Evolutionary conservation across 768 basidiomycete genomes (phyloP).

Genomic region (Hysterangium stoloniferum): DNA sequence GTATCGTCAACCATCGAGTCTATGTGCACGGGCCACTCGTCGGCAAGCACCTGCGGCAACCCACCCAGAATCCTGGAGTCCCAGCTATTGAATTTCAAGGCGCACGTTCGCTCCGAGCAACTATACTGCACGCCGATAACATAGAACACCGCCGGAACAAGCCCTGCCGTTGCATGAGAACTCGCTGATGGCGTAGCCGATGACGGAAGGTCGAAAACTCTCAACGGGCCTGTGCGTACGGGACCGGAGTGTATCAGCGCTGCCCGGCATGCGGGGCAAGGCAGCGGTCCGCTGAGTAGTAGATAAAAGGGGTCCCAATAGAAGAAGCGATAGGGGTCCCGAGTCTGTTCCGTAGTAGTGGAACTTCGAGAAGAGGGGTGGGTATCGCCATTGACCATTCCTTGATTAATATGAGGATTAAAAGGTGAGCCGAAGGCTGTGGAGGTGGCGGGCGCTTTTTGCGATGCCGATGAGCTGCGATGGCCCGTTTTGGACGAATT

Average conservation of each 20-base stretch:
- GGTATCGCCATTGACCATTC: neutral
- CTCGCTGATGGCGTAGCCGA: neutral
- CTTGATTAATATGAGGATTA: neutral
- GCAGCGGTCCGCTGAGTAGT: slow-evolving; percentile 66
- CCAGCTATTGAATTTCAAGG: slow-evolving; percentile 2
- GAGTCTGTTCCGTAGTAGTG: neutral
- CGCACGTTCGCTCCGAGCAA: slow-evolving; percentile 27
- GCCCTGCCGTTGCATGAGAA: neutral
- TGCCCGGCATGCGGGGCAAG: slow-evolving; percentile 53
- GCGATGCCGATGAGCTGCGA: slow-evolving; percentile 52
- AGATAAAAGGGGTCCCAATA: slow-evolving; percentile 84
- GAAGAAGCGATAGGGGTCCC: slow-evolving; percentile 52
- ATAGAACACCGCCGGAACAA: slow-evolving; percentile 41
- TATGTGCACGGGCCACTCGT: slow-evolving; percentile 9
- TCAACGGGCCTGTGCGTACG: slow-evolving; percentile 67
- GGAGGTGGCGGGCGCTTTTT: neutral
- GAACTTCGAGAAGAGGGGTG: neutral
- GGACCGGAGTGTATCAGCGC: slow-evolving; percentile 61
- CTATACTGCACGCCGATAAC: slow-evolving; percentile 79
- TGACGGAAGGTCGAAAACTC: slow-evolving; percentile 66
- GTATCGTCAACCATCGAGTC: neutral
- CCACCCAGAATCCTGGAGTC: slow-evolving; percentile 4
- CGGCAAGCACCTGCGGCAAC: slow-evolving; percentile 5
- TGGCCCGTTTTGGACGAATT: slow-evolving; percentile 28
- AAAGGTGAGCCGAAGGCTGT: neutral